phyloP scores from a whole-genome alignment of 352 stramenopile genomes.

The Phytopythium kandeliae region DNA sequence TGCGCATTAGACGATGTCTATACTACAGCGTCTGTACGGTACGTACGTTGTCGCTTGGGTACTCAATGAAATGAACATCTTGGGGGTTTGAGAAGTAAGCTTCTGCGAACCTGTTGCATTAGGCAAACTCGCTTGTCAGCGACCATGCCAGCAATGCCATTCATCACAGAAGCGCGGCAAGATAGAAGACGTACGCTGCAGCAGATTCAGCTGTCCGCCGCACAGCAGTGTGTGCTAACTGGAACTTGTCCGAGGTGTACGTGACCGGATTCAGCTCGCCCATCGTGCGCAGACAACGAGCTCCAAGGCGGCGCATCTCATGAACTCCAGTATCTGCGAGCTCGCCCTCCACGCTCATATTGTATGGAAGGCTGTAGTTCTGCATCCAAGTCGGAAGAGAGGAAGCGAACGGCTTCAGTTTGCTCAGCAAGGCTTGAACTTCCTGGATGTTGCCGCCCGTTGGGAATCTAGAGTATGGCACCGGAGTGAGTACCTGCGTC shows the following conservation, averaged over 20 bases:
- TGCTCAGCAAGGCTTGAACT: constrained; percentile 39
- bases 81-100: constrained; percentile 46
- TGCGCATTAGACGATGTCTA: not conserved
- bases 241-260: constrained; percentile 35
- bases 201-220: constrained; percentile 52
- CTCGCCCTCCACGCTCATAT: constrained; percentile 36
- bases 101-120: constrained; percentile 36
- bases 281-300: constrained; percentile 15
- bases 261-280: constrained; percentile 13
- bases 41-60: constrained; percentile 23
- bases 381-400: constrained; percentile 47
- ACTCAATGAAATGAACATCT: constrained; percentile 37
- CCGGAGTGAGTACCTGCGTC: constrained; percentile 20
- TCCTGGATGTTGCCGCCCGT: constrained; percentile 41
- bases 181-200: constrained; percentile 25
- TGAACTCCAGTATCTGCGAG: constrained; percentile 26
- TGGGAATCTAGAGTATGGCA: constrained; percentile 30
- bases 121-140: too few species aligned
- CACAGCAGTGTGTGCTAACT: constrained; percentile 45
- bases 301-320: constrained; percentile 33
- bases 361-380: constrained; percentile 67
- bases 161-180: too few species aligned
- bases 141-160: too few species aligned
- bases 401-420: constrained; percentile 25
- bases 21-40: not conserved